phyloP scores from a whole-genome alignment of 345 rosid genomes.

The Eucalyptus melliodora region DNA sequence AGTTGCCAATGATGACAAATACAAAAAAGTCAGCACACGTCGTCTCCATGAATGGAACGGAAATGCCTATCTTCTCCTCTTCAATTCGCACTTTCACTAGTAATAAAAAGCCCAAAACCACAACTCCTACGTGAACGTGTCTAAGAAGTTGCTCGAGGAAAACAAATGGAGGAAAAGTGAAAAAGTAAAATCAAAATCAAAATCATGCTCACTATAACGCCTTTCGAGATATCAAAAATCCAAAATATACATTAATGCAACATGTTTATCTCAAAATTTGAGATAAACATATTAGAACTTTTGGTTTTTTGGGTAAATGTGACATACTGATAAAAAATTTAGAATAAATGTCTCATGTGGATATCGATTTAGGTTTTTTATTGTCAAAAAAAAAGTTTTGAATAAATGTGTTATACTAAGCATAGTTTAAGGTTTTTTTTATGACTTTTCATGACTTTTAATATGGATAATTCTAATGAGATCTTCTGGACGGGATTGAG shows the following conservation, averaged over 20 bases:
- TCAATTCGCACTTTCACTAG: not conserved
- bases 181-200: no score
- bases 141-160: not conserved
- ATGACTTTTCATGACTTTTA: not conserved
- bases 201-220: no score
- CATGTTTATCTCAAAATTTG: no score
- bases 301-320: no score
- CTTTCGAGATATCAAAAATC: no score
- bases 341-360: fast-evolving
- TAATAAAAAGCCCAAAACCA: not conserved
- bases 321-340: fast-evolving
- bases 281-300: no score
- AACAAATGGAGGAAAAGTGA: no score
- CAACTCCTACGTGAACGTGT: not conserved
- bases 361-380: fast-evolving
- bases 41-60: not conserved
- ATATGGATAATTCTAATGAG: not conserved
- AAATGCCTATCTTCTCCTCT: not conserved
- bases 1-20: not conserved
- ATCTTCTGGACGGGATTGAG: fast-evolving
- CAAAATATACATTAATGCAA: fast-evolving
- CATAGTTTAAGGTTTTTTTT: no score
- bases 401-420: no score
- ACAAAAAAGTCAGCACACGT: not conserved
- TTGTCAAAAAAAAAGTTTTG: no score